phyloP scores from a whole-genome alignment of 441 rosid genomes.

The Brassica hybrid region DNA sequence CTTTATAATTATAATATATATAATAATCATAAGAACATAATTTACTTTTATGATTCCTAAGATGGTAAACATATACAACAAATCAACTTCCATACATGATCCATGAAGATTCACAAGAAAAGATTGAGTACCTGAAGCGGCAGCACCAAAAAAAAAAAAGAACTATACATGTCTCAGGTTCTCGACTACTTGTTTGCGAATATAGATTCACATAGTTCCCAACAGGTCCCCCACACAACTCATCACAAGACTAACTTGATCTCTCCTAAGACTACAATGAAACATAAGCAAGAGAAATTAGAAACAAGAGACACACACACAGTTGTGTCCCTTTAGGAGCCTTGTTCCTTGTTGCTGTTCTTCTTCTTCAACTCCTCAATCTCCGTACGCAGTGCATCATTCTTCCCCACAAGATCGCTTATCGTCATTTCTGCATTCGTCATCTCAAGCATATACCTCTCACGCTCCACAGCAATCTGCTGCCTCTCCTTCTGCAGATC shows the following conservation, averaged over 20 bases:
- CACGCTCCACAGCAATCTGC: constrained; percentile 58
- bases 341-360: not conserved
- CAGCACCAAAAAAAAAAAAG: constrained; percentile 42
- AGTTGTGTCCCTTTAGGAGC: not conserved
- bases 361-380: constrained; percentile 62
- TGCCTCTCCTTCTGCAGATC: constrained; percentile 66
- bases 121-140: constrained; percentile 54
- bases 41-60: not conserved
- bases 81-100: not conserved
- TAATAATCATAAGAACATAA: not conserved
- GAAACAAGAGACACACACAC: not conserved
- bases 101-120: not conserved
- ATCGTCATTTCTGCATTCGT: constrained; percentile 62
- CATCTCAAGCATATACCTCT: constrained; percentile 62
- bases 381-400: constrained; percentile 53
- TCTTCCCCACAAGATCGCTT: constrained; percentile 53
- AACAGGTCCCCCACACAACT: not conserved
- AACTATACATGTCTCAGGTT: not conserved
- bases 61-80: not conserved
- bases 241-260: not conserved
- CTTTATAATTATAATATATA: not conserved
- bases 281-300: not conserved
- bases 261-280: not conserved
- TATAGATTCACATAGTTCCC: constrained; percentile 7
- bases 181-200: not conserved